phyloP scores from a whole-genome alignment of 129 eudicot species.

The Flaveria sonorensis region DNA sequence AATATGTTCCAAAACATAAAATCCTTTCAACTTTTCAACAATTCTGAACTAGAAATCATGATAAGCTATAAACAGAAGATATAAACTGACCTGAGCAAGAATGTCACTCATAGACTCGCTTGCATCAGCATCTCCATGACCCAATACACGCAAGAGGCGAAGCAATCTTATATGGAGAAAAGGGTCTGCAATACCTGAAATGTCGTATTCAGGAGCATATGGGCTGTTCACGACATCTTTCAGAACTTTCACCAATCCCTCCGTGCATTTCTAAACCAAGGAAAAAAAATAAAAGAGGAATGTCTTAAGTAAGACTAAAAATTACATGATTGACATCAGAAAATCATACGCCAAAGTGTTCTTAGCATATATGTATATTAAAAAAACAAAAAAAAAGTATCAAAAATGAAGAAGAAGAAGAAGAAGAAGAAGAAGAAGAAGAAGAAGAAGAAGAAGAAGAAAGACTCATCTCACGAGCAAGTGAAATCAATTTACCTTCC shows the following conservation, averaged over 20 bases:
- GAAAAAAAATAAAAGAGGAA: constrained; percentile 3
- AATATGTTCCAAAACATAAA: constrained; percentile 8
- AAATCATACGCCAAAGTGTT: constrained; percentile 9
- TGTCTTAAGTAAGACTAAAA: not conserved
- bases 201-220: constrained; percentile 91
- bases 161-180: constrained; percentile 90
- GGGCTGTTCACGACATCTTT: constrained; percentile 95
- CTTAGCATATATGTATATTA: not conserved
- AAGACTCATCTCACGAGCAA: not conserved
- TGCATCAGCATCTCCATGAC: constrained; percentile 93
- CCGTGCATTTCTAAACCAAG: constrained; percentile 81
- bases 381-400: not conserved
- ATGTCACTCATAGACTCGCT: constrained; percentile 96
- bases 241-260: constrained; percentile 74
- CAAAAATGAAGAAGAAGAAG: too few relatives aligned
- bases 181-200: constrained; percentile 92
- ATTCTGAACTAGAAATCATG: not conserved
- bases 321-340: not conserved
- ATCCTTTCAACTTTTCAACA: constrained; percentile 2
- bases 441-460: too few relatives aligned
- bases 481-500: constrained; percentile 60
- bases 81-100: constrained; percentile 87
- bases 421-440: too few relatives aligned
- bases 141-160: constrained; percentile 74
- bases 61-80: constrained; percentile 11